Evolutionary conservation across 257 asterid species (phyloP).

Genomic region (Thymus quinquecostatus): DNA sequence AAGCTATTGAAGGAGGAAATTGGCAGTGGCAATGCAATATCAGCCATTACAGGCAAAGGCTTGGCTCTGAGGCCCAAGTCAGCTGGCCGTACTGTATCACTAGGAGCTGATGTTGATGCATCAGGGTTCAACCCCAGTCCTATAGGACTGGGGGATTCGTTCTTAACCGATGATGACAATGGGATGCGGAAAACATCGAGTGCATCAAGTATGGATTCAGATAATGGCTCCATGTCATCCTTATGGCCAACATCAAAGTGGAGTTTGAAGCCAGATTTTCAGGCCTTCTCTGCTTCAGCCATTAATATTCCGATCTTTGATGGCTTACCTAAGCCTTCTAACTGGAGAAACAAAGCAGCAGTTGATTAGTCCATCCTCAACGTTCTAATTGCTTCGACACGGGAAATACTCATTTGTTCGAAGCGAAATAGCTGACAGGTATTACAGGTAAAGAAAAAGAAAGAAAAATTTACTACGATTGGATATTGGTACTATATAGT

Average conservation of each 20-base stretch:
- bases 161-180: slow-evolving; percentile 37
- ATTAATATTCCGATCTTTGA: slow-evolving; percentile 77
- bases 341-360: slow-evolving; percentile 72
- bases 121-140: slow-evolving; percentile 45
- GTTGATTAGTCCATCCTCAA: slow-evolving; percentile 53
- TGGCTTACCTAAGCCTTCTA: slow-evolving; percentile 67
- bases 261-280: slow-evolving; percentile 81
- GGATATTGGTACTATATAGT: slow-evolving; percentile 34
- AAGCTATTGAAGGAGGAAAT: slow-evolving; percentile 70
- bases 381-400: neutral
- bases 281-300: slow-evolving; percentile 66
- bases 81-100: slow-evolving; percentile 45
- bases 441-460: slow-evolving; percentile 31
- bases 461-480: slow-evolving; percentile 29
- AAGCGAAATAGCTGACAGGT: slow-evolving; percentile 27
- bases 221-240: slow-evolving; percentile 52
- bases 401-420: slow-evolving; percentile 26
- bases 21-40: slow-evolving; percentile 43
- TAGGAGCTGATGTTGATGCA: slow-evolving; percentile 55
- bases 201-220: slow-evolving; percentile 72
- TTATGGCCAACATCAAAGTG: slow-evolving; percentile 74
- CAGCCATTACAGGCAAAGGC: slow-evolving; percentile 60
- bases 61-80: slow-evolving; percentile 79
- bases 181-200: slow-evolving; percentile 77
- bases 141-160: slow-evolving; percentile 53